Conservation (phyloP, 1,139 yeast species). For the Yarrowia galli region DNA sequence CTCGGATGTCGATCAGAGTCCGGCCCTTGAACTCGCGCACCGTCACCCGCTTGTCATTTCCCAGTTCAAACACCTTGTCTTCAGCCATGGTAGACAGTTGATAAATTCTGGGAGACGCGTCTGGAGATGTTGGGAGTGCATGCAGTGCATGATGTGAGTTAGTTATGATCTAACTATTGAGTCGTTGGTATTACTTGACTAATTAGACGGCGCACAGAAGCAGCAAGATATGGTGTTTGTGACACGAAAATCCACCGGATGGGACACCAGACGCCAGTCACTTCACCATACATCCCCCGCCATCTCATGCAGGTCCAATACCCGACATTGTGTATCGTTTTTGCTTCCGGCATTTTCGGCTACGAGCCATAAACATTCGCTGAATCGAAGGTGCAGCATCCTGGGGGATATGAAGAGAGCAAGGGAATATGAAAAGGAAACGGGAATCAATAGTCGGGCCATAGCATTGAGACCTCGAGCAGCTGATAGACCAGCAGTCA, state of each 20-base stretch:
- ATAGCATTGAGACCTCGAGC: not conserved
- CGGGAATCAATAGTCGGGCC: not conserved
- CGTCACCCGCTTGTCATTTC: conserved; percentile 35
- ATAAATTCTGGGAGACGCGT: conserved; percentile 3
- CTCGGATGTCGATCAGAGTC: conserved; percentile 35
- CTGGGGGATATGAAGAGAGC: not conserved
- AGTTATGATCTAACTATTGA: not conserved
- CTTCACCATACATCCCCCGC: too few relatives aligned
- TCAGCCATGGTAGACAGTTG: conserved; percentile 8
- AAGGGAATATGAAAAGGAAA: conserved; percentile 13
- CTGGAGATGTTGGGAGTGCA: conserved; percentile 4
- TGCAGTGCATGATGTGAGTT: not conserved
- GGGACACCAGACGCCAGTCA: not conserved
- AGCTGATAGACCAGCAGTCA: not conserved
- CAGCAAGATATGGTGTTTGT: not conserved
- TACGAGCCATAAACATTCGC: not conserved
- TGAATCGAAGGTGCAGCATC: not conserved
- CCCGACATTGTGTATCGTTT: not conserved
- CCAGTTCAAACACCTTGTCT: conserved; percentile 28
- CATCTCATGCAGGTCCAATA: not conserved
- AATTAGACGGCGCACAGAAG: not conserved
- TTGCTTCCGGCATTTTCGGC: not conserved
- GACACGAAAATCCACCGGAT: too few relatives aligned
- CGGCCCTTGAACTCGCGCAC: conserved; percentile 39
- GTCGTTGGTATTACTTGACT: not conserved